Evolutionary conservation across 352 stramenopile species (phyloP).

Genomic region (Phytophthora meadii): DNA sequence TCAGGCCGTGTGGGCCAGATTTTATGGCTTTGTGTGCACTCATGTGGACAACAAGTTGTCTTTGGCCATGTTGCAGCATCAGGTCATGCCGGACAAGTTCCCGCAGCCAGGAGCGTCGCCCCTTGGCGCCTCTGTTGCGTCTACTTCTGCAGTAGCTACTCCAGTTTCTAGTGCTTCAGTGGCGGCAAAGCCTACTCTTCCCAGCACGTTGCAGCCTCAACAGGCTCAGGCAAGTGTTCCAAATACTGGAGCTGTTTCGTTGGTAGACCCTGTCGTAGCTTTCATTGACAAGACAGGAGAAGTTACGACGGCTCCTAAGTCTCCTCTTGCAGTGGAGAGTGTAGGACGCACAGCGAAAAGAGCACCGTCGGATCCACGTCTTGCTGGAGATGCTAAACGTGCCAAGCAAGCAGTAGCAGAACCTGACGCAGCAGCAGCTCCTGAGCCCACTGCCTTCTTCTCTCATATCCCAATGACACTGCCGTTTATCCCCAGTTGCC

Average conservation of each 20-base stretch:
- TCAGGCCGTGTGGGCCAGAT: constrained; percentile 51
- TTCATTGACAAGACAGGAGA: constrained; percentile 73
- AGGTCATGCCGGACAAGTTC: constrained; percentile 57
- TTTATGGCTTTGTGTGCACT: constrained; percentile 68
- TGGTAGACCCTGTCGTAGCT: constrained; percentile 59
- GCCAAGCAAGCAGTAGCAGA: constrained; percentile 29
- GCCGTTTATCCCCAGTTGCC: constrained; percentile 60
- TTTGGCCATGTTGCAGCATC: constrained; percentile 59
- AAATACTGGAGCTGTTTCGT: constrained; percentile 14
- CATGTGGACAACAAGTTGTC: constrained; percentile 69
- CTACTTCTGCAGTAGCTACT: constrained; percentile 11
- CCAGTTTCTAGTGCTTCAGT: background rate
- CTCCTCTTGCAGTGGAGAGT: constrained; percentile 44
- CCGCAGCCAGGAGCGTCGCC: constrained; percentile 18
- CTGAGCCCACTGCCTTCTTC: constrained; percentile 49
- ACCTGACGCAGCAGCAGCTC: constrained; percentile 1
- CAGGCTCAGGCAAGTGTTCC: background rate
- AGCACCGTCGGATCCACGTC: constrained; percentile 17
- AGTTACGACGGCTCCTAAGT: constrained; percentile 17
- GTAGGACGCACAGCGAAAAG: constrained; percentile 28
- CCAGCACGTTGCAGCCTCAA: constrained; percentile 32
- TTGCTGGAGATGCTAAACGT: constrained; percentile 36
- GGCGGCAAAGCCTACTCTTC: constrained; percentile 9
- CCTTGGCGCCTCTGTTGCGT: constrained; percentile 1
- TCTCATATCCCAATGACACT: constrained; percentile 60